A percentile compares a stretch with the other conserved stretches of the same genome.
These are phyloP conservation scores for Cutaneotrichosporon cyanovorans DNA, from an alignment of 1,284 basidiomycete genomes.

Conservation along the genomic window DNA sequence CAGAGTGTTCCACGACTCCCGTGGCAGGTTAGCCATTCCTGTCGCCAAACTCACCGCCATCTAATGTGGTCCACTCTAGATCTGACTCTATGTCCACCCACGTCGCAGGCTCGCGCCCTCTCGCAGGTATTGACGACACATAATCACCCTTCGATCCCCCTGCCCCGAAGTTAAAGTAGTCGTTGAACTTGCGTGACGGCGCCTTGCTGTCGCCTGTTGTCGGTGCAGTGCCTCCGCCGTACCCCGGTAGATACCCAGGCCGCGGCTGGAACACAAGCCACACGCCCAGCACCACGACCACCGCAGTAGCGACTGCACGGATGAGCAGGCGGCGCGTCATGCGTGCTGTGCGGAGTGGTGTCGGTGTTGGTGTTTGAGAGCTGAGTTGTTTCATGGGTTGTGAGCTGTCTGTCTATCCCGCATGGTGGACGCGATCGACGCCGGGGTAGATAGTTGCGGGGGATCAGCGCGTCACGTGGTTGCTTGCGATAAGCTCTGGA, in stretches of 20 bases:
- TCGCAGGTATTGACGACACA: too few species aligned
- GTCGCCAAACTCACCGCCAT: conserved; percentile 24
- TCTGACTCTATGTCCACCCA: conserved; percentile 20
- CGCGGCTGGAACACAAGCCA: neutral
- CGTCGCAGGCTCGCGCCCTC: neutral
- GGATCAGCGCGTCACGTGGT: too few species aligned
- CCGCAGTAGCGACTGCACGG: neutral
- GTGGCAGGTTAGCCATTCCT: neutral
- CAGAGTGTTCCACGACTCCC: neutral
- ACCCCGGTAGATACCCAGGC: neutral
- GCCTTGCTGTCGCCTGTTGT: too few species aligned
- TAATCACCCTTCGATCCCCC: too few species aligned
- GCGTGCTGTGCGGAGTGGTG: neutral
- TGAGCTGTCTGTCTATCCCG: too few species aligned
- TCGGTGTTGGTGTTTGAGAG: neutral
- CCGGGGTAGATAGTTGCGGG: too few species aligned
- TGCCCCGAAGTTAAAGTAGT: too few species aligned
- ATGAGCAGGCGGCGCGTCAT: neutral
- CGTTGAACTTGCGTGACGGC: too few species aligned
- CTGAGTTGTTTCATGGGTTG: too few species aligned
- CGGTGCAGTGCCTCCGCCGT: too few species aligned
- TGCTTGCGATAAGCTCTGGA: too few species aligned
- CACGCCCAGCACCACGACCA: neutral
- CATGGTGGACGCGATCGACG: too few species aligned
- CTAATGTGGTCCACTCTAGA: conserved; percentile 22